A percentile compares a stretch with the other conserved stretches of the same genome.
These are phyloP conservation scores for Lentinula novae-zelandiae DNA, from an alignment of 1,284 basidiomycete genomes.

Conservation along the genomic window DNA sequence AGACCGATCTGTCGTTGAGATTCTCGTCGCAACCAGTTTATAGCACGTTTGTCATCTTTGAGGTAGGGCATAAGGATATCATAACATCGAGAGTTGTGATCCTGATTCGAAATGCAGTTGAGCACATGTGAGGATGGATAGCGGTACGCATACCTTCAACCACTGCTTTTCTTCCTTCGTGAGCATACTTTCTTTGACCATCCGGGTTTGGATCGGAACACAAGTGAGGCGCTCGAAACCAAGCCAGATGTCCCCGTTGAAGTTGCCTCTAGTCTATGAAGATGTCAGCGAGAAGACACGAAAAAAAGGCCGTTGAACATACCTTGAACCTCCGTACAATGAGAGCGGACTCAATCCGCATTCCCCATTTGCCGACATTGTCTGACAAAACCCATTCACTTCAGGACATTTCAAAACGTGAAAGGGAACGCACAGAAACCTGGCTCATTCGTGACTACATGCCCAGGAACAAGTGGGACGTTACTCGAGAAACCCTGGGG, in stretches of 20 bases:
- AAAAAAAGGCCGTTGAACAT: constrained; percentile 23
- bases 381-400: constrained; percentile 39
- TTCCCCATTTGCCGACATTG: constrained; percentile 80
- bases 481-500: constrained; percentile 67
- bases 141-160: constrained; percentile 63
- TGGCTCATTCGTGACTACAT: constrained; percentile 87
- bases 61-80: constrained; percentile 72
- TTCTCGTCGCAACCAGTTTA: constrained; percentile 80
- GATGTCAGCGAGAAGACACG: neutral
- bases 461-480: constrained; percentile 71
- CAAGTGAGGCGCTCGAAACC: constrained; percentile 87
- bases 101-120: constrained; percentile 33
- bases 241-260: constrained; percentile 75
- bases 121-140: neutral
- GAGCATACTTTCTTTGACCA: constrained; percentile 85
- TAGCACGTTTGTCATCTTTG: constrained; percentile 74
- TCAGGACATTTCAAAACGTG: constrained; percentile 12
- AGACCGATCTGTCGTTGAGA: constrained; percentile 68
- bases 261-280: constrained; percentile 62
- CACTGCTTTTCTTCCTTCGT: constrained; percentile 85
- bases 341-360: constrained; percentile 86
- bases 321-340: constrained; percentile 69
- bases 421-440: constrained; percentile 65
- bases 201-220: constrained; percentile 90
- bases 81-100: constrained; percentile 81